A percentile compares a stretch with the other conserved stretches of the same genome.
Conservation (phyloP, 305 asterid species). For the Salvia sclarea region DNA sequence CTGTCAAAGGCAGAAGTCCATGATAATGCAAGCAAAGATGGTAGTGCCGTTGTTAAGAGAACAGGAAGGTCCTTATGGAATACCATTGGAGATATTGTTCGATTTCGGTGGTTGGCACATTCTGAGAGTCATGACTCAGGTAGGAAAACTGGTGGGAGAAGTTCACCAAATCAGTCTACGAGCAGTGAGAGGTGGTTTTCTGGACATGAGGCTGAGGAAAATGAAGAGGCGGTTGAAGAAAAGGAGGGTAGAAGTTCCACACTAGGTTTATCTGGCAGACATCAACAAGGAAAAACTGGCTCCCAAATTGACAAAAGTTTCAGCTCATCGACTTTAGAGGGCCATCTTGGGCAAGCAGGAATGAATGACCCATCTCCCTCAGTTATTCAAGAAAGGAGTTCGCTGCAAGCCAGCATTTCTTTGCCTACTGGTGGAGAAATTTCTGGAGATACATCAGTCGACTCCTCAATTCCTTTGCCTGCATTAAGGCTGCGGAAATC, state of each 20-base stretch:
- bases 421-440: slow-evolving; percentile 44
- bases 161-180: slow-evolving; percentile 68
- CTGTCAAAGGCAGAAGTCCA: slow-evolving; percentile 41
- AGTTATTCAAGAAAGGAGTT: slow-evolving; percentile 36
- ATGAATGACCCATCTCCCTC: slow-evolving; percentile 45
- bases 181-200: slow-evolving; percentile 79
- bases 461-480: slow-evolving; percentile 43
- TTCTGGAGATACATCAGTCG: slow-evolving; percentile 40
- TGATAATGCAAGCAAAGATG: slow-evolving; percentile 44
- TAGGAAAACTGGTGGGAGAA: slow-evolving; percentile 57
- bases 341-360: slow-evolving; percentile 39
- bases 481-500: slow-evolving; percentile 45
- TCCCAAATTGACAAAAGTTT: slow-evolving; percentile 44
- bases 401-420: slow-evolving; percentile 36
- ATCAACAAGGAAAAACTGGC: slow-evolving; percentile 37
- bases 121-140: slow-evolving; percentile 57
- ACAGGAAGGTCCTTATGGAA: slow-evolving; percentile 83
- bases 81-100: slow-evolving; percentile 61
- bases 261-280: slow-evolving; percentile 41
- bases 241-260: slow-evolving; percentile 35
- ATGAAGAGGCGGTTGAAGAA: slow-evolving; percentile 40
- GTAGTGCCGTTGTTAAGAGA: slow-evolving; percentile 49
- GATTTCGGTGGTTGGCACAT: slow-evolving; percentile 58
- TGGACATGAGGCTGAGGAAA: slow-evolving; percentile 77
- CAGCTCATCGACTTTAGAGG: slow-evolving; percentile 48